Evolutionary conservation across 495 filamentous ascomycete genomes (phyloP).

Genomic region (Staphylotrichum tortipilum): DNA sequence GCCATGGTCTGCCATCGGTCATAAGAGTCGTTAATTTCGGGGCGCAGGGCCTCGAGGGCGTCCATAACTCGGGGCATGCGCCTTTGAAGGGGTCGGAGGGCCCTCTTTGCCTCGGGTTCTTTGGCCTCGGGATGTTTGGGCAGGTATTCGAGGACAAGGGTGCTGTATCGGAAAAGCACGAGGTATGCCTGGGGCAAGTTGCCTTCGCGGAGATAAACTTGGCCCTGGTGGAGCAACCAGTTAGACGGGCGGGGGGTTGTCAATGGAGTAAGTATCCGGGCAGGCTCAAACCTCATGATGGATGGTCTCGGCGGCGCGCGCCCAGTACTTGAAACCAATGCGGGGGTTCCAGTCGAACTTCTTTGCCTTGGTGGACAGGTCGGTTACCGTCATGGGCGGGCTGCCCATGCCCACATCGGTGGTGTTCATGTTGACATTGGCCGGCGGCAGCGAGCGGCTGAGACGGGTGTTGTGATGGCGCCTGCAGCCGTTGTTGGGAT

Average conservation of each 20-base stretch:
- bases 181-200: slow-evolving; percentile 83
- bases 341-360: slow-evolving; percentile 70
- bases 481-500: background rate
- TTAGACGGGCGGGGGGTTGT: background rate
- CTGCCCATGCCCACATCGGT: slow-evolving; percentile 3
- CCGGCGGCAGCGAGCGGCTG: too few species aligned
- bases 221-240: slow-evolving; percentile 18
- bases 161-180: slow-evolving; percentile 72
- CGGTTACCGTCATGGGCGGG: slow-evolving; percentile 61
- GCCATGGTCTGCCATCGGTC: slow-evolving; percentile 26
- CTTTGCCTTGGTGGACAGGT: slow-evolving; percentile 61
- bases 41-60: slow-evolving; percentile 50
- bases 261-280: background rate
- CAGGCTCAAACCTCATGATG: slow-evolving; percentile 73
- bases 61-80: slow-evolving; percentile 31
- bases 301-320: slow-evolving; percentile 68
- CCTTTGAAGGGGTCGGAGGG: slow-evolving; percentile 15
- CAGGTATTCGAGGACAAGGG: slow-evolving; percentile 56
- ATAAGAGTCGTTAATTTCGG: slow-evolving; percentile 27
- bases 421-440: slow-evolving; percentile 7
- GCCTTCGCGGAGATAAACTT: slow-evolving; percentile 74
- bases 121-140: slow-evolving; percentile 58
- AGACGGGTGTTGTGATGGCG: background rate
- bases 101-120: slow-evolving; percentile 30
- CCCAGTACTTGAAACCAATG: slow-evolving; percentile 70